A percentile compares a stretch with the other conserved stretches of the same genome.
Conservation (phyloP, 2,329 filamentous ascomycete genomes). For the Trichoderma lentiforme region DNA sequence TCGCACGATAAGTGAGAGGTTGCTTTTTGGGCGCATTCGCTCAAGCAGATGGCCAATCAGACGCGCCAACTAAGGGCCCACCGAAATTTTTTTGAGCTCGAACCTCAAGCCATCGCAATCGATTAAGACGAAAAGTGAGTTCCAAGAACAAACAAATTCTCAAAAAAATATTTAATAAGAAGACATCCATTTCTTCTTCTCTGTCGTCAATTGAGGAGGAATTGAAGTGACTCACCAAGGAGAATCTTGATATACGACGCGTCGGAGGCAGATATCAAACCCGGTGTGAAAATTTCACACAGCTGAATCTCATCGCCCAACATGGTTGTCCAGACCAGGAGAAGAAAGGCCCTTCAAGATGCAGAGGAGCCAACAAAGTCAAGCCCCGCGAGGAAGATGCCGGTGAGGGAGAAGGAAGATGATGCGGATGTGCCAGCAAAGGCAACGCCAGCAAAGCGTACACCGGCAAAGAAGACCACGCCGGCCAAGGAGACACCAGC, state of each 20-base stretch:
- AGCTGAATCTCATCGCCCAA: conserved; percentile 2
- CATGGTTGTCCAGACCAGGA: conserved; percentile 26
- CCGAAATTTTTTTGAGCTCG: conserved; percentile 20
- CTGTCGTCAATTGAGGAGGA: not conserved
- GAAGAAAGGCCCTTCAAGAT: conserved; percentile 30
- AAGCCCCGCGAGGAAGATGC: conserved; percentile 30
- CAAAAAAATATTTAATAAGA: not conserved
- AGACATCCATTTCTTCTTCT: not conserved
- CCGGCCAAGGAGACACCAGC: not conserved
- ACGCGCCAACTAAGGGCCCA: conserved; percentile 5
- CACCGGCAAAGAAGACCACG: not conserved
- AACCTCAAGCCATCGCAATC: conserved; percentile 7
- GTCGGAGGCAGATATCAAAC: not conserved
- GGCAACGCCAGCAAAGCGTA: not conserved
- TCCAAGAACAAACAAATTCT: not conserved
- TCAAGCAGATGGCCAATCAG: conserved; percentile 17
- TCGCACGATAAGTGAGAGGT: not conserved
- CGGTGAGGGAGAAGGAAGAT: conserved; percentile 34
- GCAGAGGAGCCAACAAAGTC: conserved; percentile 18
- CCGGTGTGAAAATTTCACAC: not conserved
- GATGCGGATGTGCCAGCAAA: conserved; percentile 21
- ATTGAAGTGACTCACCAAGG: not conserved
- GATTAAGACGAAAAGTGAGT: not conserved
- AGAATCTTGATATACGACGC: not conserved
- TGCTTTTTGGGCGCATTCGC: not conserved